A percentile compares a stretch with the other conserved stretches of the same genome.
Conservation (phyloP, 2,329 filamentous ascomycete genomes). For the Teratosphaeria zuluensis region DNA sequence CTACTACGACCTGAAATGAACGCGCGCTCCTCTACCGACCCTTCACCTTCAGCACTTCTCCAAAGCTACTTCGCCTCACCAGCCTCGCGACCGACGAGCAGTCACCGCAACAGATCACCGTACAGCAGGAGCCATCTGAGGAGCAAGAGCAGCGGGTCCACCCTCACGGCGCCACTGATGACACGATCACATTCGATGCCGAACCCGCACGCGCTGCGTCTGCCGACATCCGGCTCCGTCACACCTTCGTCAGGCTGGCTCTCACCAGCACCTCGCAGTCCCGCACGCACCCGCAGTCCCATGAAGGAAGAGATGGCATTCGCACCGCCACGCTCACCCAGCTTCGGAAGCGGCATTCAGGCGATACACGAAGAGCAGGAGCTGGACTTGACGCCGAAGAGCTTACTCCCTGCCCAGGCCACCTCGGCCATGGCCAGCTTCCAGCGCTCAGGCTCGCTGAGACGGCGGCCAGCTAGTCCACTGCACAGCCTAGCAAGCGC, state of each 20-base stretch:
- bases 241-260: constrained; percentile 27
- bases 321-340: constrained; percentile 18
- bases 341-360: constrained; percentile 23
- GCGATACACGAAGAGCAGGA: constrained; percentile 42
- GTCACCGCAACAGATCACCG: constrained; percentile 37
- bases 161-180: constrained; percentile 35
- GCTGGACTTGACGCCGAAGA: constrained; percentile 35
- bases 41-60: constrained; percentile 20
- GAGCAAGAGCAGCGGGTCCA: constrained; percentile 33
- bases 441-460: constrained; percentile 24
- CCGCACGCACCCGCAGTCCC: constrained; percentile 29
- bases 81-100: constrained; percentile 14
- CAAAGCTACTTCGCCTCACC: constrained; percentile 15
- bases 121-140: constrained; percentile 38
- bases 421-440: constrained; percentile 14
- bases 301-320: constrained; percentile 17
- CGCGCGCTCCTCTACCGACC: constrained; percentile 28
- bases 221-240: constrained; percentile 4
- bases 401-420: not conserved
- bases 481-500: constrained; percentile 30
- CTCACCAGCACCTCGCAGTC: constrained; percentile 22
- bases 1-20: constrained; percentile 1
- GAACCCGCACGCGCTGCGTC: constrained; percentile 21
- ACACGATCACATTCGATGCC: constrained; percentile 39
- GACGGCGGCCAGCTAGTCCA: constrained; percentile 38